A percentile compares a stretch with the other conserved stretches of the same genome.
Conservation (phyloP, 2,329 filamentous ascomycete species). For the Xylaria digitata region DNA sequence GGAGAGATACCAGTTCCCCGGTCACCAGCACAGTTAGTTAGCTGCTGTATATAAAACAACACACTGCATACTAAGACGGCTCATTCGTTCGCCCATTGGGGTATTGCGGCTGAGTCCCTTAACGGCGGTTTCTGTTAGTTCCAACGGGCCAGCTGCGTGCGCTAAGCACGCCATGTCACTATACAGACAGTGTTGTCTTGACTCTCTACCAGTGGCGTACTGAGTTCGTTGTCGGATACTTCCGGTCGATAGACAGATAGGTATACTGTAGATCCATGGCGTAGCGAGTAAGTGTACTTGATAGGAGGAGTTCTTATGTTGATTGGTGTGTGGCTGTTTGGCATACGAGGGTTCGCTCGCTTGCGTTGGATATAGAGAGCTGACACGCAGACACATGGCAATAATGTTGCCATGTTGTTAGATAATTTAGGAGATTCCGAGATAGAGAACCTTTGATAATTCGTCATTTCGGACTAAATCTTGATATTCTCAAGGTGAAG, state of each 20-base stretch:
- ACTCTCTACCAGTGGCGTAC: neutral
- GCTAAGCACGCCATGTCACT: conserved; percentile 29
- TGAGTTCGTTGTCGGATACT: conserved; percentile 5
- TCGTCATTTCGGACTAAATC: neutral
- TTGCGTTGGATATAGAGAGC: conserved; percentile 7
- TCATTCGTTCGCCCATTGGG: conserved; percentile 10
- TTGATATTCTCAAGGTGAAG: conserved; percentile 4
- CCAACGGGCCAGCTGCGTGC: conserved; percentile 23
- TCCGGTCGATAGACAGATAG: neutral
- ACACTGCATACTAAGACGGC: conserved; percentile 16
- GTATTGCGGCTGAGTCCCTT: conserved; percentile 33
- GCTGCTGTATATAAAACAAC: conserved; percentile 24
- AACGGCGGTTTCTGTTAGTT: neutral
- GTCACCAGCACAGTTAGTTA: neutral
- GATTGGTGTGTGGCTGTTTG: conserved; percentile 17
- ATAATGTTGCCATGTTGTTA: conserved; percentile 1
- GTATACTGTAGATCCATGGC: no score
- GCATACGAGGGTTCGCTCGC: conserved; percentile 23
- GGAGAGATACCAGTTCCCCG: neutral
- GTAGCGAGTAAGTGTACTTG: neutral
- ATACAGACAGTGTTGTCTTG: conserved; percentile 3
- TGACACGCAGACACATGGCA: conserved; percentile 19
- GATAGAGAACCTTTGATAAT: neutral
- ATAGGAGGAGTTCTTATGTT: neutral
- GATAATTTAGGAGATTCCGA: neutral